Evolutionary conservation across 2,329 filamentous ascomycete species (phyloP), one percentile per base, ranked within the genome.

Genomic region (Pseudocercospora pini-densiflorae): DNA sequence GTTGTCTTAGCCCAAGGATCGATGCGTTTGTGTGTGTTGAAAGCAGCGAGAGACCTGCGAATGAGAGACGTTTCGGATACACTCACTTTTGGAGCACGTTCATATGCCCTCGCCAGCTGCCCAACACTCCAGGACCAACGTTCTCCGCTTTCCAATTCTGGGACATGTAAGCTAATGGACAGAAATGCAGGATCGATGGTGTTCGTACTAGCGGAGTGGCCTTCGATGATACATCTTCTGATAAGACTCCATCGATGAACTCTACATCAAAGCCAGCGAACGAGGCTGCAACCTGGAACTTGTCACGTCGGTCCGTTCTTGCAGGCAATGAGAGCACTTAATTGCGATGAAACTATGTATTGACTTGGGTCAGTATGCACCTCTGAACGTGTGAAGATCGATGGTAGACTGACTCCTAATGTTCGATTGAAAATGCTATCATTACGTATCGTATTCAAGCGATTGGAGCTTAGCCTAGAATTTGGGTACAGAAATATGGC

Each of bases 21-120:
- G 21, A 21, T 45, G 43, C 43, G 12, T n/a, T 21, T 8, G n/a
- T n/a, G 16, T 49, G 3, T 49, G n/a, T 19, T 9, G n/a, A 23
- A 49, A 10, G n/a, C 45, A 49, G 45, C n/a, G 29, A 31, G 8
- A 31, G 8, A 6, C 29, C 29, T 31, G 29, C 29, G 3, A 6
- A 31, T 9, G 29, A 31, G 29, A 31, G 6, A 19, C 45, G 5
- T 19, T 3, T 19, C n/a, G 33, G 33, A 36, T 8, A 36, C 2
- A 49, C 45, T 49, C 45, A 49, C 45, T 49, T 49, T 49, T 61
- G 59, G 24, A 61, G 31, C 10, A 33, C 59, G 29, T 61, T 51
- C 59, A 61, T 61, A 14, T 61, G 40, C 4, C 19, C 59, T 12
- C 59, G 59, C 59, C 59, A 61, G 24, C 40, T 49, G 21, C 59